phyloP scores from a whole-genome alignment of 805 yeast genomes.

The Suhomyces pyralidae region DNA sequence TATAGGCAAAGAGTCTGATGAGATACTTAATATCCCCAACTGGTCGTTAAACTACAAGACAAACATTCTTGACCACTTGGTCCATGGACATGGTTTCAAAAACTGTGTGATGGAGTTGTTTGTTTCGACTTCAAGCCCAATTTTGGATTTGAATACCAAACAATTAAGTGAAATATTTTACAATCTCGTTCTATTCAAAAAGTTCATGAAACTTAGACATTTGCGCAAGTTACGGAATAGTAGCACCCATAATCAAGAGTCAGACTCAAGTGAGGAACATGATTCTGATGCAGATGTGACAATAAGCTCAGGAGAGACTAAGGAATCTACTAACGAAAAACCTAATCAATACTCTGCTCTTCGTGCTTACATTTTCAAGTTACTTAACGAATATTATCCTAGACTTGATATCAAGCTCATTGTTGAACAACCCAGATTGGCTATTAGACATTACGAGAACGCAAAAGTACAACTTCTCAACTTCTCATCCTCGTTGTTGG shows the following conservation, averaged over 20 bases:
- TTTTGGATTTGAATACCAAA: constrained; percentile 33
- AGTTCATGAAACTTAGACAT: constrained; percentile 21
- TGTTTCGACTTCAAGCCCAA: constrained; percentile 37
- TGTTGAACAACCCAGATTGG: constrained; percentile 33
- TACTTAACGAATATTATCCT: constrained; percentile 33
- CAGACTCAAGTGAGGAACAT: neutral
- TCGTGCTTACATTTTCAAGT: constrained; percentile 15
- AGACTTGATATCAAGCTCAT: constrained; percentile 22
- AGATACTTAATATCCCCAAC: constrained; percentile 35
- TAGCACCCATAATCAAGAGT: neutral
- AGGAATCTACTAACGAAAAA: neutral
- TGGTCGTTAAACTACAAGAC: constrained; percentile 33
- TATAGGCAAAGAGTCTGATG: constrained; percentile 17
- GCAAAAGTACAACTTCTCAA: constrained; percentile 24
- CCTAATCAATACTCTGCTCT: neutral
- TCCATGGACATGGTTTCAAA: constrained; percentile 34
- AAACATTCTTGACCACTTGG: constrained; percentile 31
- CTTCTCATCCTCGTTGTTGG: constrained; percentile 33
- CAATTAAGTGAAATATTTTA: constrained; percentile 32
- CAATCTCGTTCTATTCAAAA: constrained; percentile 29
- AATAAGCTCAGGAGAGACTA: neutral
- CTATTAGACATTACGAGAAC: constrained; percentile 20
- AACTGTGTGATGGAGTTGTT: constrained; percentile 36
- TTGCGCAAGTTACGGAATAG: constrained; percentile 6
- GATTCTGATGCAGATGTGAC: constrained; percentile 1